A percentile compares a stretch with the other conserved stretches of the same genome.
phyloP scores from a whole-genome alignment of 805 yeast species.

The Pichia pseudocactophila region DNA sequence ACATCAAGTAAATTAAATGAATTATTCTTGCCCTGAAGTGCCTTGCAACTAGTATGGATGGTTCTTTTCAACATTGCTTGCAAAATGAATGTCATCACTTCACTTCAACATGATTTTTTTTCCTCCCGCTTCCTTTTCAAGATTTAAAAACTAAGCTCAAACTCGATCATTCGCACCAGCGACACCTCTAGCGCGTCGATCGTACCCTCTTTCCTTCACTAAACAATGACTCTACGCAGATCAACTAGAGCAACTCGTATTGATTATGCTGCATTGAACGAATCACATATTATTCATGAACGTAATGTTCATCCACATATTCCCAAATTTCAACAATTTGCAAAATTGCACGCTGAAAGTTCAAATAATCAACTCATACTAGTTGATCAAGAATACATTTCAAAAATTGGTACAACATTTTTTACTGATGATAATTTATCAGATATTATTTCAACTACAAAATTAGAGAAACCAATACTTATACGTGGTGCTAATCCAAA shows the following conservation, averaged over 20 bases:
- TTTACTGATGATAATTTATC: constrained; percentile 21
- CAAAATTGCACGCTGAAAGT: constrained; percentile 8
- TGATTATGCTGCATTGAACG: constrained; percentile 73
- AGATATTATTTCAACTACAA: constrained; percentile 20
- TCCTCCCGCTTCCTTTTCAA: too few relatives aligned
- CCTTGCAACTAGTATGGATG: constrained; percentile 2
- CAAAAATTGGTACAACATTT: constrained; percentile 13
- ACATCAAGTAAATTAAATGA: background rate
- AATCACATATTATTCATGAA: constrained; percentile 50
- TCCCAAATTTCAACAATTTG: constrained; percentile 18
- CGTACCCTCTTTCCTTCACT: too few relatives aligned
- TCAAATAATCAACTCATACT: constrained; percentile 18
- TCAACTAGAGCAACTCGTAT: constrained; percentile 35
- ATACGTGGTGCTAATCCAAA: constrained; percentile 22
- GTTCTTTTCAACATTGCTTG: constrained; percentile 2
- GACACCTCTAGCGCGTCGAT: too few relatives aligned
- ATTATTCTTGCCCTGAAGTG: background rate
- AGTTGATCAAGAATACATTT: constrained; percentile 19
- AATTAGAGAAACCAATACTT: constrained; percentile 25
- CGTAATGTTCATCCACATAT: constrained; percentile 54
- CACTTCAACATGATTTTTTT: too few relatives aligned
- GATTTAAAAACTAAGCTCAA: too few relatives aligned
- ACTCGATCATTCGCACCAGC: too few relatives aligned
- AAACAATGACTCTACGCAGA: constrained; percentile 1
- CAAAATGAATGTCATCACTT: background rate